These are phyloP conservation scores for Pueraria montana DNA, from an alignment of 306 rosid species.

Conservation along the genomic window DNA sequence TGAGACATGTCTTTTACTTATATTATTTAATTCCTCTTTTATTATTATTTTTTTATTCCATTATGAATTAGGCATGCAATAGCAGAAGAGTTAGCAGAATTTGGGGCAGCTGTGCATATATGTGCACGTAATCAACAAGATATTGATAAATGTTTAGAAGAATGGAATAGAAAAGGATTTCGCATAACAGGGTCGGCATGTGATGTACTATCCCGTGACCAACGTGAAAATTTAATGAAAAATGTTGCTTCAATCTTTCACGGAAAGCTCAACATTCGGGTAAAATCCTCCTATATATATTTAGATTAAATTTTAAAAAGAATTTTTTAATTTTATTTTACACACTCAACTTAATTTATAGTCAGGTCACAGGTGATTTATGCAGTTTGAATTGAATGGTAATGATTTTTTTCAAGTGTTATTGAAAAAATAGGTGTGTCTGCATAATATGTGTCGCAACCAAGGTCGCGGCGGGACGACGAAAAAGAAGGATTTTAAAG, in stretches of 20 bases:
- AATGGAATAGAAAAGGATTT: conserved; percentile 49
- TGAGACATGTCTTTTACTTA: background rate
- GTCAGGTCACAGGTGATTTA: too few species aligned
- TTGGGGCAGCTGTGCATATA: conserved; percentile 52
- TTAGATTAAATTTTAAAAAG: too few species aligned
- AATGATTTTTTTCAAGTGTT: too few species aligned
- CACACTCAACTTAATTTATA: too few species aligned
- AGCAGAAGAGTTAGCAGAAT: conserved; percentile 49
- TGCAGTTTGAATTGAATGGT: too few species aligned
- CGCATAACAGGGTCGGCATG: conserved; percentile 37
- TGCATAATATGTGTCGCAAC: too few species aligned
- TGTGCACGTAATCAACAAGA: conserved; percentile 45
- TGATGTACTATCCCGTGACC: background rate
- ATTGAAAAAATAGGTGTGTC: too few species aligned
- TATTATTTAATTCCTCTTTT: background rate
- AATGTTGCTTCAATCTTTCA: conserved; percentile 14
- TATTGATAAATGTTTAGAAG: conserved; percentile 36
- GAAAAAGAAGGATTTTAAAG: too few species aligned
- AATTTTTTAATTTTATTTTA: too few species aligned
- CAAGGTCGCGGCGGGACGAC: too few species aligned
- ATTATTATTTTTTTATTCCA: background rate
- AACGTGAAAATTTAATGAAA: conserved; percentile 37
- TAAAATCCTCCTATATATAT: background rate
- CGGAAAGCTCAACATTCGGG: conserved; percentile 50
- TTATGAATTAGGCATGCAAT: conserved; percentile 43